Base-by-base conservation (phyloP, 2,329 filamentous ascomycete species). In the Capronia epimyces region DNA sequence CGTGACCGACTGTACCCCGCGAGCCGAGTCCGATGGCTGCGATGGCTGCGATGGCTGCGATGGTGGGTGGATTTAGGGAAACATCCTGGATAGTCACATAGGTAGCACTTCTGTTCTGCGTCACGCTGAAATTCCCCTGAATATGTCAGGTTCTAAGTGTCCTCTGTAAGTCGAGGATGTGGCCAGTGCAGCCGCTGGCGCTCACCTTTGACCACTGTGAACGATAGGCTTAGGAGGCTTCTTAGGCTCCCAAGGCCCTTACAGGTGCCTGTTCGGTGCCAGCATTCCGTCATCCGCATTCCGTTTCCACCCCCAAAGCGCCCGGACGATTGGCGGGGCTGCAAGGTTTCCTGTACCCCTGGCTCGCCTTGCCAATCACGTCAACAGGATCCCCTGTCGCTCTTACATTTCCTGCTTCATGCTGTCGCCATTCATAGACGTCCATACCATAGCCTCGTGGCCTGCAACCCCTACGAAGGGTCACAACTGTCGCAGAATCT, bases 381-480 rank as follows among this genome's bases (percentile, higher is more conserved):
- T 44, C 16, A 21, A 12, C 29, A 13, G 27, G 2, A 15, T 43
- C 47, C 32, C 49, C 49, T 53, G 49, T 49, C 52, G 51, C 55
- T 57, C 55, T 42, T 34, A 55, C 52, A 48, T 25, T 49, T 44
- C 32, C 12, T 41, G 49, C 46, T 48, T 46, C 55, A 52, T 16
- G n/a, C 45, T 37, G 39, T 43, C 36, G 15, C 43, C 34, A 10
- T 41, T 44, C 43, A 32, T 20, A 42, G 22, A 41, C 39, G 6
- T 56, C 40, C 41, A 43, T 46, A 47, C 50, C 24, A 47, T 51
- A 50, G 49, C 53, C 48, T 55, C 47, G 47, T 44, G 40, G 12
- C 20, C 18, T 25, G 29, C 29, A 24, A 21, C 39, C 40, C 47
- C 44, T 18, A 37, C 34, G 41, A 48, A 55, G 48, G 52, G 48